These are phyloP conservation scores for Physcomitrellopsis africana DNA, from an alignment of 225 moss, liverwort and hornwort genomes.

Conservation along the genomic window DNA sequence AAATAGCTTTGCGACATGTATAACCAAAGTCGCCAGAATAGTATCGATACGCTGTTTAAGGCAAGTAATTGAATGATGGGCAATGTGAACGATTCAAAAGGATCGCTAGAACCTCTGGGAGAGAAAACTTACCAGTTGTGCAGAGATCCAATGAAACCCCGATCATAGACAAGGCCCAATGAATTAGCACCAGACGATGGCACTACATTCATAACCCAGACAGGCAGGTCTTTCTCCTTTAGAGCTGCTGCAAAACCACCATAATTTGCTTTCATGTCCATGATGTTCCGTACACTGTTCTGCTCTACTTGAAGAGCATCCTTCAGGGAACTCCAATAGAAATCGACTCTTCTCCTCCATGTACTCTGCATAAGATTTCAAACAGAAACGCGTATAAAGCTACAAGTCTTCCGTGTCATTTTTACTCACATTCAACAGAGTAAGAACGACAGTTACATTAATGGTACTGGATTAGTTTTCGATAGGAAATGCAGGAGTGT, in stretches of 20 bases:
- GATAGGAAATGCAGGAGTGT: background rate
- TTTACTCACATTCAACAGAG: slow-evolving; percentile 3
- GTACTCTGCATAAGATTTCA: slow-evolving; percentile 55
- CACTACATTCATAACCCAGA: slow-evolving; percentile 98
- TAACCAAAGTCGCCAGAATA: background rate
- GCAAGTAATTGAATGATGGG: background rate
- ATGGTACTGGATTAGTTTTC: background rate
- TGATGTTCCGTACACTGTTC: slow-evolving; percentile 77
- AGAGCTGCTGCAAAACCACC: slow-evolving; percentile 92
- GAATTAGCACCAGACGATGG: slow-evolving; percentile 70
- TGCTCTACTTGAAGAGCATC: slow-evolving; percentile 62
- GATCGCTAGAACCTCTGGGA: background rate
- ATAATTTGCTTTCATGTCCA: slow-evolving; percentile 96
- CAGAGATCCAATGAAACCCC: slow-evolving; percentile 87
- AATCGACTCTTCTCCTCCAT: slow-evolving; percentile 79
- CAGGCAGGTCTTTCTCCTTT: slow-evolving; percentile 60
- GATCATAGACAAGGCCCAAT: slow-evolving; percentile 84
- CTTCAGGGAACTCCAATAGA: slow-evolving; percentile 78
- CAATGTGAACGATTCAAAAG: background rate
- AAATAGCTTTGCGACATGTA: background rate
- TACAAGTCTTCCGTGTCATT: slow-evolving; percentile 6
- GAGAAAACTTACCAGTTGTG: slow-evolving; percentile 82
- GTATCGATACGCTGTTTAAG: background rate
- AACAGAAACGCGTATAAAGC: background rate
- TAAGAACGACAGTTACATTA: background rate